Conservation (phyloP, 108 stramenopile species). For the Skeletonema tropicum region DNA sequence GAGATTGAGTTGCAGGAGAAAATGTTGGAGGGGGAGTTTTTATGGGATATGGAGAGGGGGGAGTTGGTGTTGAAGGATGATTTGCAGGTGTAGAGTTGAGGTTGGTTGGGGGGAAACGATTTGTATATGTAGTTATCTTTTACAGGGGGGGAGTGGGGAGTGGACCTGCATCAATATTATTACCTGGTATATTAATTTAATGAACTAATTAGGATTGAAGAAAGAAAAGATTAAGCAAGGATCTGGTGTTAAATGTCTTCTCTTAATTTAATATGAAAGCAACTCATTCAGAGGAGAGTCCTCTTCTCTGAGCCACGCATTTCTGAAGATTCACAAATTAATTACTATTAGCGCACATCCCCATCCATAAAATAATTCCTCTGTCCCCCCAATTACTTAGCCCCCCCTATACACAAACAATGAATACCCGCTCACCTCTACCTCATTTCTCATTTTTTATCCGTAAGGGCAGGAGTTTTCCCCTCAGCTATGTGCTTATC, state of each 20-base stretch:
- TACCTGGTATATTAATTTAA: neutral
- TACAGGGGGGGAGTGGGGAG: neutral
- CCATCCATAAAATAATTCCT: neutral
- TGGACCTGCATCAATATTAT: no score
- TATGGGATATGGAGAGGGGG: constrained; percentile 11
- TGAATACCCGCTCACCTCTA: no score
- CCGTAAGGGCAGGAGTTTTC: constrained; percentile 41
- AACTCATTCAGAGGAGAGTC: neutral
- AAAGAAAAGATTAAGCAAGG: no score
- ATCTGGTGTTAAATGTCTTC: neutral
- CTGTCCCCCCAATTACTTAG: neutral
- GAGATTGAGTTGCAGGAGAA: constrained; percentile 22
- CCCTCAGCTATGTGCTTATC: constrained; percentile 81
- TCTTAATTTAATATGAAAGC: neutral
- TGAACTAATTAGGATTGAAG: neutral
- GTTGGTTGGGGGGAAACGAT: neutral
- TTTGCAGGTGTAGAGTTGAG: neutral
- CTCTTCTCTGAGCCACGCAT: constrained; percentile 1
- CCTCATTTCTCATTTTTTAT: neutral
- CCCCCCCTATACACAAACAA: neutral
- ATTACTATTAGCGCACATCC: constrained; percentile 4
- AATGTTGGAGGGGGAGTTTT: constrained; percentile 27
- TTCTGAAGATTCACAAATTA: constrained; percentile 9
- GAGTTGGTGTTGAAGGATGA: constrained; percentile 18
- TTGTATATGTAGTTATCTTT: neutral